Conservation (phyloP, 768 basidiomycete genomes). For the Pholiota microspora region DNA sequence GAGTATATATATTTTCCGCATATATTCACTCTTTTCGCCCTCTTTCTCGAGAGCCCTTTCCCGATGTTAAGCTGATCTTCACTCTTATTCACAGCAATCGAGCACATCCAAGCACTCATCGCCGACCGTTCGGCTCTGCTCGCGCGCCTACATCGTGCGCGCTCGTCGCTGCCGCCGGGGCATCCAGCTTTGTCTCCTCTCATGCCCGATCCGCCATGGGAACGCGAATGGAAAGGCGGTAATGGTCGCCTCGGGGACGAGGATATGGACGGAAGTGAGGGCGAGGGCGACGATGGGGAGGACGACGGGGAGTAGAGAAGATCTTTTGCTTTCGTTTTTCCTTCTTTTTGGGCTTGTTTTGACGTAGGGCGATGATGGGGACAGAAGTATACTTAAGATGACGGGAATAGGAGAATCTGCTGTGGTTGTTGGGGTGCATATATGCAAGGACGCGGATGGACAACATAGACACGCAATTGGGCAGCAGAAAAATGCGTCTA, state of each 20-base stretch:
- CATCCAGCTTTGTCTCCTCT: constrained; percentile 53
- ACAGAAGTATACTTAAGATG: no score
- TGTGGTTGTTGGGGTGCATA: no score
- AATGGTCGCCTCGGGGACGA: constrained; percentile 46
- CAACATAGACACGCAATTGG: no score
- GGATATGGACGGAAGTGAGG: constrained; percentile 33
- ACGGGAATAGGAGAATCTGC: no score
- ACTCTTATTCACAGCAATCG: constrained; percentile 90
- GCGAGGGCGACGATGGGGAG: constrained; percentile 22
- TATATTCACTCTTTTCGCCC: no score
- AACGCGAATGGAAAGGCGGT: constrained; percentile 83
- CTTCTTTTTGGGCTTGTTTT: background rate
- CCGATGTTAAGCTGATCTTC: no score
- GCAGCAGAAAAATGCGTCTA: no score
- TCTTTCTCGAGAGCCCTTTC: no score
- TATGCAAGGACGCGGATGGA: no score
- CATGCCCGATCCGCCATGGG: constrained; percentile 58
- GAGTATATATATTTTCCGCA: constrained; percentile 13
- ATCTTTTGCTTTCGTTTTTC: background rate
- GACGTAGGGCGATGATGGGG: no score
- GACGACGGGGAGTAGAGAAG: constrained; percentile 5
- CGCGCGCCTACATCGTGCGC: constrained; percentile 59
- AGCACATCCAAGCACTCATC: constrained; percentile 71
- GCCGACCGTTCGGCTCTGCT: constrained; percentile 56
- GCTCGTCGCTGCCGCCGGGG: constrained; percentile 50